Conservation (phyloP, 2,329 filamentous ascomycete genomes). For the Basipetospora chlamydospora region DNA sequence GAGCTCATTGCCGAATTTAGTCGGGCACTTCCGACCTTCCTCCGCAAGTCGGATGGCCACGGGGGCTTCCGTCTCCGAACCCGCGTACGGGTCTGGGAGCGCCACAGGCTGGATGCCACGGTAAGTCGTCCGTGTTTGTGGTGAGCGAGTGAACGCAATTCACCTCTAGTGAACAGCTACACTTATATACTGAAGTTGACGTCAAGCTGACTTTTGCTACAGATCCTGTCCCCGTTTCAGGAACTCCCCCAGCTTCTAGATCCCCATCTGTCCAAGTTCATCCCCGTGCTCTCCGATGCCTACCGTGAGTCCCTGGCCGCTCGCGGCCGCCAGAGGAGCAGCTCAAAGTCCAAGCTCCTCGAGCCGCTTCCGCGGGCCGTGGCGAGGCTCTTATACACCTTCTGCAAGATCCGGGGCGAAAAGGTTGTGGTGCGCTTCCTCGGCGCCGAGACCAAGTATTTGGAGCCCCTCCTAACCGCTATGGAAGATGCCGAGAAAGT, state of each 20-base stretch:
- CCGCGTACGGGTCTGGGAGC: constrained; percentile 35
- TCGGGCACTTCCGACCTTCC: constrained; percentile 33
- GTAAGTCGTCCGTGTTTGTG: no score
- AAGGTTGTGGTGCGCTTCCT: constrained; percentile 87
- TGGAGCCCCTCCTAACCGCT: constrained; percentile 65
- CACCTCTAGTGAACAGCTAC: no score
- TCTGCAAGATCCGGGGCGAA: constrained; percentile 88
- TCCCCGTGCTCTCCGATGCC: constrained; percentile 60
- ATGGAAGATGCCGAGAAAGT: constrained; percentile 46
- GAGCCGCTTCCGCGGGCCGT: constrained; percentile 54
- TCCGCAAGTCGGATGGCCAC: constrained; percentile 34
- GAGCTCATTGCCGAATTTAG: constrained; percentile 43
- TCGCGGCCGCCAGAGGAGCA: constrained; percentile 24
- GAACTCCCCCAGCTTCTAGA: constrained; percentile 91
- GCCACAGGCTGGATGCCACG: constrained; percentile 28
- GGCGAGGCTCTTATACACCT: constrained; percentile 67
- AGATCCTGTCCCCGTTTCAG: constrained; percentile 75
- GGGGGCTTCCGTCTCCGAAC: constrained; percentile 27
- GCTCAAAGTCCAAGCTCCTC: constrained; percentile 25
- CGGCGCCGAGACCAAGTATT: constrained; percentile 73
- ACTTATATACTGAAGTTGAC: no score
- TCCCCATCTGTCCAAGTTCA: constrained; percentile 59
- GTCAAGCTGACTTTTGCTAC: no score
- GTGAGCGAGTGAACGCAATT: no score
- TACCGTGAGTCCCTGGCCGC: constrained; percentile 53